Percentiles rank a stretch among this genome's conserved stretches.
Evolutionary conservation across 2,329 filamentous ascomycete genomes (phyloP).

Genomic region (Colletotrichum brevisporum): DNA sequence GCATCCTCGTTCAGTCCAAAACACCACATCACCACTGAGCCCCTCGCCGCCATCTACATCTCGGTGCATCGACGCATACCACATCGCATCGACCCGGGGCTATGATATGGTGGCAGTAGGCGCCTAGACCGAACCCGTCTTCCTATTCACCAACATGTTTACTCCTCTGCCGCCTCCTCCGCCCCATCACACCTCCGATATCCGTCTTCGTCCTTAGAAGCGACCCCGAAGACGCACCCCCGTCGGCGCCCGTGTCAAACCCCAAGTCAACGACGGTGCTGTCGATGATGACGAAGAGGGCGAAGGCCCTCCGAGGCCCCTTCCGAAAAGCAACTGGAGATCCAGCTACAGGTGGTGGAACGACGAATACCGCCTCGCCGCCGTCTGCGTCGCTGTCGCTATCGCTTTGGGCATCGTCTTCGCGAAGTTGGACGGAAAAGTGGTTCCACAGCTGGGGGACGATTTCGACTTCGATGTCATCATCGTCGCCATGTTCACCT

Average conservation of each 20-base stretch:
- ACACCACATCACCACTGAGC: neutral
- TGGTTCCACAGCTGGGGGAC: slow-evolving; percentile 47
- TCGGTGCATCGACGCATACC: neutral
- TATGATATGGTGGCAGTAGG: neutral
- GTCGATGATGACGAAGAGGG: slow-evolving; percentile 24
- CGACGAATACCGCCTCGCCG: slow-evolving; percentile 52
- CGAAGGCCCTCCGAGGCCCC: slow-evolving; percentile 22
- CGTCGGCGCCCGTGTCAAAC: too few relatives aligned
- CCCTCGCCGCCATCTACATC: neutral
- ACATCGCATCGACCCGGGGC: neutral
- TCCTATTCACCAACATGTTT: slow-evolving; percentile 1
- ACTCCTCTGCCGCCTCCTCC: neutral
- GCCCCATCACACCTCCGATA: neutral
- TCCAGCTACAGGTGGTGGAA: slow-evolving; percentile 53
- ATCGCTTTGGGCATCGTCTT: slow-evolving; percentile 48
- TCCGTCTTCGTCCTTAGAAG: neutral
- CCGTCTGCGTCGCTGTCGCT: slow-evolving; percentile 48
- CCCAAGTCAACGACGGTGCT: slow-evolving; percentile 24
- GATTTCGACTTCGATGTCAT: slow-evolving; percentile 52
- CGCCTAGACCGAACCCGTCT: neutral
- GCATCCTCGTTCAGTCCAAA: neutral
- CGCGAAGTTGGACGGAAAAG: slow-evolving; percentile 47
- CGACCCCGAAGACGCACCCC: neutral
- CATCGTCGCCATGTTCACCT: slow-evolving; percentile 54
- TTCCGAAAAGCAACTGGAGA: slow-evolving; percentile 30